Base-by-base conservation (phyloP, 768 basidiomycete species). In the Pisolithus sp. region DNA sequence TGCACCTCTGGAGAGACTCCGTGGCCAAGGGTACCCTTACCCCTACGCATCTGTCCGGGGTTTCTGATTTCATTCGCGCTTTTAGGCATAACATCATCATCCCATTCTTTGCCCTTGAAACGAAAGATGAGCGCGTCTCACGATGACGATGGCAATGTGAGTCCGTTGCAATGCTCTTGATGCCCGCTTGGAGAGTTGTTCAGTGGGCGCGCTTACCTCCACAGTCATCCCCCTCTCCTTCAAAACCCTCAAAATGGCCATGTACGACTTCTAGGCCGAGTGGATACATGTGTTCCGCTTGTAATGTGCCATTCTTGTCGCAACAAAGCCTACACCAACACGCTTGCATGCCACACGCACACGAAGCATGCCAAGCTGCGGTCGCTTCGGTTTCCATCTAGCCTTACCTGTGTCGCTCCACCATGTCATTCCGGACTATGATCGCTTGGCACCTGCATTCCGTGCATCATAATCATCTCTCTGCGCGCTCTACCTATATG, bases 201-300 rank as follows among this genome's bases (percentile, higher is more conserved):
- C 7, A n/a, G 47, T 36, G 42, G 13, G 34, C 44, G 42, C 38
- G 18, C 61, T 68, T 58, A 61, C 57, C 26, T 42, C 47, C 21
- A 2, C 21, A 8, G 1, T 60, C 80, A 78, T 62, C 73, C 46
- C 81, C 80, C 7, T 79, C 76, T 51, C 67, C 72, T 7, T 4
- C 26, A 26, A 26, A 26, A 26, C 26, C 26, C 7, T 78, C 80
- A 40, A 84, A 82, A 70, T 76, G 80, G 49, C 81, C 82, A 28
- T 78, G 79, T 47, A 75, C 68, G 20, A 67, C 58, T 45, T 66
- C 65, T 21, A 58, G 61, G 41, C 70, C 82, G 43, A 70, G 73
- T 36, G 74, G 75, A 47, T 80, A 82, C 62, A 76, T 83, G 2
- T 89, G 86, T 73, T 78, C 87, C 24, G 87, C 86, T 8, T 89